Evolutionary conservation across 768 basidiomycete genomes (phyloP).

Genomic region (Peribolospora kevripleyi): DNA sequence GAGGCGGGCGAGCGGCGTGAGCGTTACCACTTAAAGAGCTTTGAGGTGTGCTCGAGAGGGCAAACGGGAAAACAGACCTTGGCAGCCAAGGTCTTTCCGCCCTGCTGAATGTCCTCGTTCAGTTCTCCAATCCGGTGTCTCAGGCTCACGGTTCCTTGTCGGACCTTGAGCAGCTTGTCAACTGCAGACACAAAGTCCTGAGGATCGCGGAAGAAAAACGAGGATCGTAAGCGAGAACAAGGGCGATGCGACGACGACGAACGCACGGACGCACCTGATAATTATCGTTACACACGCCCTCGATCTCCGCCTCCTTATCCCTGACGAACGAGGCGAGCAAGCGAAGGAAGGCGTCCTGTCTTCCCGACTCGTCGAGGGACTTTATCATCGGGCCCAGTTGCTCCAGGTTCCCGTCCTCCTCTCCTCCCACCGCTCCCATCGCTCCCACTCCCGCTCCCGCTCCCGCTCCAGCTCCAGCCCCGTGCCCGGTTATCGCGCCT

Average conservation of each 20-base stretch:
- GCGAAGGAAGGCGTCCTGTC: constrained; percentile 70
- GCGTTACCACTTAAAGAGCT: neutral
- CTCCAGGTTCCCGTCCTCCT: constrained; percentile 62
- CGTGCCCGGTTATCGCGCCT: too few species aligned
- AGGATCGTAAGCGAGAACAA: neutral
- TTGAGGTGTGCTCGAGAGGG: too few species aligned
- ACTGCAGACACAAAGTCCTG: constrained; percentile 90
- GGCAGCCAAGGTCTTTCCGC: constrained; percentile 66
- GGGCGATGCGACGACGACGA: neutral
- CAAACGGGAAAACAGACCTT: constrained; percentile 25
- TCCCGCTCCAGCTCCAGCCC: too few species aligned
- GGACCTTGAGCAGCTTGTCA: constrained; percentile 82
- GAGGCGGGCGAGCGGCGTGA: neutral
- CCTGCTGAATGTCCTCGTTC: constrained; percentile 64
- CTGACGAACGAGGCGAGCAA: constrained; percentile 68
- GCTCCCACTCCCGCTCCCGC: too few species aligned
- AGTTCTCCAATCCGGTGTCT: constrained; percentile 73
- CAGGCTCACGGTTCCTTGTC: constrained; percentile 85
- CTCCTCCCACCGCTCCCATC: too few species aligned
- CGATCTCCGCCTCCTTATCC: constrained; percentile 87
- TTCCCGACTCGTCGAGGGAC: constrained; percentile 63
- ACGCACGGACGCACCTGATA: constrained; percentile 46
- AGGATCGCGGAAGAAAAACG: neutral
- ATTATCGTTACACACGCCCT: constrained; percentile 82
- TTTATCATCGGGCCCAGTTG: constrained; percentile 86